Evolutionary conservation across 306 rosid genomes (phyloP), one percentile per base, ranked within the genome.

Genomic region (Cyamopsis tetragonoloba): DNA sequence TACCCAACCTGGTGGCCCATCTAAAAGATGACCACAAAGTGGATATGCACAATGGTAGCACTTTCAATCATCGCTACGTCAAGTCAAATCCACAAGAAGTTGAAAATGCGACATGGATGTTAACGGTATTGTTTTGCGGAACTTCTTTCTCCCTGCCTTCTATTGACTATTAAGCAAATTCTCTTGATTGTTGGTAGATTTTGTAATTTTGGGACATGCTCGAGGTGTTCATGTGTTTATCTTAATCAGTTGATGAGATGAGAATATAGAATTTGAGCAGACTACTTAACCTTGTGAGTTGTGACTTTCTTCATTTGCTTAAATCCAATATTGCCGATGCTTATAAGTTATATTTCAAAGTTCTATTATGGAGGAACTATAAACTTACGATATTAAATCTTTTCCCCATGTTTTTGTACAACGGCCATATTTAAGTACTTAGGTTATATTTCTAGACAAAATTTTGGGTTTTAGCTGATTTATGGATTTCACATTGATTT

Each of bases 81-180:
- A 92, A 92, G 80, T 89, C 96, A 62, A 89, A 92, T 76, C 96
- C 98, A 6, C 96, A 89, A 73, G 96, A 92, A 77, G 96, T 92
- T 47, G 98, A 92, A 89, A 92, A 92, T 30, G 98, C 98, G 15
- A 92, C 98, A 1, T 92, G 98, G 96, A 89, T 92, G 96, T 79
- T 92, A 54, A 92, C 98, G 96, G 97, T 91, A 87, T 41, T 58
- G 17, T 75, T 71, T 72, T 77, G 0, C 65, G 20, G 20, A 66
- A 44, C 47, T 65, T 34, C 27, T 3, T 51, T 51, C 32, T 15
- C 3, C 53, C 27, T 32, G 34, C 55, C 24, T 49, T 42, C 38
- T 27, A 6, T 37, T 59, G 49, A n/a, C 15, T 2, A n/a, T n/a
- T n/a, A 11, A 0, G 62, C 26, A 63, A 64, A 59, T 47, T 68